A percentile compares a stretch with the other conserved stretches of the same genome.
Conservation (phyloP, 1,139 yeast genomes). For the Hanseniaspora uvarum region DNA sequence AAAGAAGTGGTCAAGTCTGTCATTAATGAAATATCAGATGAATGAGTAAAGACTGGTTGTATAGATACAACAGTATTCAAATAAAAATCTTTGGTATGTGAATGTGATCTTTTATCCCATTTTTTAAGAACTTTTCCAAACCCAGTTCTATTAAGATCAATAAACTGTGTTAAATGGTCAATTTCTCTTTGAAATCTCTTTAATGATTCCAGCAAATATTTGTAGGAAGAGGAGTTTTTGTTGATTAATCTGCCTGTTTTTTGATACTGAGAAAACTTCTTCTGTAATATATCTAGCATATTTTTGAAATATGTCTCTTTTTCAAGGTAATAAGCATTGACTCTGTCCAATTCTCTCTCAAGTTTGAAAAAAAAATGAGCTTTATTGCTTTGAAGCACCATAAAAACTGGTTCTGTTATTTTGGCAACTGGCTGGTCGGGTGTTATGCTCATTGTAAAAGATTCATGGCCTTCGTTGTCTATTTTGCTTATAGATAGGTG, state of each 20-base stretch:
- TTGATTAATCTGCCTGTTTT: slow-evolving; percentile 39
- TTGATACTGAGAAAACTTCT: slow-evolving; percentile 56
- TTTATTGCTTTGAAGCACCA: slow-evolving; percentile 73
- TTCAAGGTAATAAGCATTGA: slow-evolving; percentile 76
- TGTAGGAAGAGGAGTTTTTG: slow-evolving; percentile 48
- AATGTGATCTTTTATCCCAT: slow-evolving; percentile 95
- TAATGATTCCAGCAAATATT: slow-evolving; percentile 72
- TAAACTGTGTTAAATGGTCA: slow-evolving; percentile 79
- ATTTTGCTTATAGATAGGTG: slow-evolving; percentile 45
- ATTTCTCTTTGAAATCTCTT: slow-evolving; percentile 82
- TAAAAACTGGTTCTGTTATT: slow-evolving; percentile 32
- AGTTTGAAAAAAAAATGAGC: slow-evolving; percentile 86
- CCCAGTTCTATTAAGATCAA: slow-evolving; percentile 89
- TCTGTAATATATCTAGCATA: slow-evolving; percentile 62
- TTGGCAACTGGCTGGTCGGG: slow-evolving; percentile 18
- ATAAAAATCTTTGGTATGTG: slow-evolving; percentile 86
- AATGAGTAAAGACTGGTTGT: slow-evolving; percentile 90
- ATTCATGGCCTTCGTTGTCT: slow-evolving; percentile 19
- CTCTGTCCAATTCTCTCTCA: slow-evolving; percentile 90
- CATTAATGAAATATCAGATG: slow-evolving; percentile 65
- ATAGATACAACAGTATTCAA: slow-evolving; percentile 87
- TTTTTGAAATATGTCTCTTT: slow-evolving; percentile 79
- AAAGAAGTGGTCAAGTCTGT: slow-evolving; percentile 52
- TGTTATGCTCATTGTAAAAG: slow-evolving; percentile 18
- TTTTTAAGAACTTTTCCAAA: slow-evolving; percentile 89